These are phyloP conservation scores for Incumbomyces lentus DNA, from an alignment of 2,329 filamentous ascomycete species.

Conservation along the genomic window DNA sequence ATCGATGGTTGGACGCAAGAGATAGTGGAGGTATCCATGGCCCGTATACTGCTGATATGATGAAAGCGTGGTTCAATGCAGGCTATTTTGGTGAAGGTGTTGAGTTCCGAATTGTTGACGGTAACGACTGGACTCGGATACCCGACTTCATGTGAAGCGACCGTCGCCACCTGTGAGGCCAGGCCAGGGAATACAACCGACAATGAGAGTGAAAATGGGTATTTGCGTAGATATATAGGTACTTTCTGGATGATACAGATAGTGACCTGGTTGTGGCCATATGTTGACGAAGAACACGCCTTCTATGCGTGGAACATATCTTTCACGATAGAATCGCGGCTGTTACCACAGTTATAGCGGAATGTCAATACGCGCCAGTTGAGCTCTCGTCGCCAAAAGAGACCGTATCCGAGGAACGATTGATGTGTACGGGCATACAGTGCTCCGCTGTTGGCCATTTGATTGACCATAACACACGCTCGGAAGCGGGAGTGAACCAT, in stretches of 20 bases:
- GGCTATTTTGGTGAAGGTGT: conserved; percentile 90
- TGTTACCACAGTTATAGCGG: conserved; percentile 29
- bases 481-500: conserved; percentile 89
- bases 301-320: conserved; percentile 21
- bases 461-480: conserved; percentile 66
- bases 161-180: not conserved
- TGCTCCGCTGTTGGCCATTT: conserved; percentile 73
- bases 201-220: not conserved
- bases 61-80: conserved; percentile 83
- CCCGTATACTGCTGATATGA: conserved; percentile 72
- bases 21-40: conserved; percentile 73
- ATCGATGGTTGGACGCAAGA: conserved; percentile 78
- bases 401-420: conserved; percentile 41
- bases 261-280: conserved; percentile 5
- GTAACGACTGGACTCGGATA: conserved; percentile 44
- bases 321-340: conserved; percentile 5
- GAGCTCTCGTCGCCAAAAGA: conserved; percentile 53
- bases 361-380: conserved; percentile 42
- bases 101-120: conserved; percentile 57
- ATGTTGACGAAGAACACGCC: conserved; percentile 13
- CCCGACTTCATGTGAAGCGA: conserved; percentile 42
- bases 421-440: conserved; percentile 50
- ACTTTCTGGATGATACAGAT: conserved; percentile 5
- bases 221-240: not conserved
- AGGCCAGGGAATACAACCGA: not conserved